Base-by-base conservation (phyloP, 2,329 filamentous ascomycete species). In the Monosporascus sp. region DNA sequence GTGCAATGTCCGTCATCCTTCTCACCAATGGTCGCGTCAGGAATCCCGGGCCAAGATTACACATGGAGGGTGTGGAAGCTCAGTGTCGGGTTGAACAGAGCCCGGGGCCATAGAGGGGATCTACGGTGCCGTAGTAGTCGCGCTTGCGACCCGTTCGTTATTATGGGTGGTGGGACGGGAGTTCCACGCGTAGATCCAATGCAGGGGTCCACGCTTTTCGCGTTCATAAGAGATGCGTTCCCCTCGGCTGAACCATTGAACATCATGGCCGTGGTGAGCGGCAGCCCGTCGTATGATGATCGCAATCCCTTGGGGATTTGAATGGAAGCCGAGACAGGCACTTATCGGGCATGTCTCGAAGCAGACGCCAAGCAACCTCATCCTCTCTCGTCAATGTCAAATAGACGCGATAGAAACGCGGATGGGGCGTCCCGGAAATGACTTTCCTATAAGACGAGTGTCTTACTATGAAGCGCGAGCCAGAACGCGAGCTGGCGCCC, bases 1-100 rank as follows among this genome's bases (percentile, higher is more conserved):
- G 52, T 54, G 52, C 52, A 55, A 53, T 51, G 54, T 51, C 54
- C 37, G 36, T 39, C 31, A 46, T 20, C 31, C 46, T 49, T 51
- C 48, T 20, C 49, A 27, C 65, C 65, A 67, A 67, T 68, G 49
- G 56, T 66, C 64, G 59, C 66, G 65, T 67, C 59, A 31, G 18
- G 41, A 48, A 58, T 56, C 18, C 27, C 43, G 48, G 48, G 54
- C 54, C 62, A 60, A 60, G 55, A 44, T 50, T 36, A 17, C 22
- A 22, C 27, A 48, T 52, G 49, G 56, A 51, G 53, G 53, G 53
- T 53, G 49, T 38, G 50, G 47, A 37, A 57, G 51, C 53, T 41
- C 9, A 20, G 39, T 35, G 45, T 15, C 45, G 9, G 31, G 22
- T 18, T 27, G 20, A 60, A 53, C 43, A 20, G 49, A 46, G 31